phyloP scores from a whole-genome alignment of 2,329 filamentous ascomycete genomes.

The Microsporum canis region DNA sequence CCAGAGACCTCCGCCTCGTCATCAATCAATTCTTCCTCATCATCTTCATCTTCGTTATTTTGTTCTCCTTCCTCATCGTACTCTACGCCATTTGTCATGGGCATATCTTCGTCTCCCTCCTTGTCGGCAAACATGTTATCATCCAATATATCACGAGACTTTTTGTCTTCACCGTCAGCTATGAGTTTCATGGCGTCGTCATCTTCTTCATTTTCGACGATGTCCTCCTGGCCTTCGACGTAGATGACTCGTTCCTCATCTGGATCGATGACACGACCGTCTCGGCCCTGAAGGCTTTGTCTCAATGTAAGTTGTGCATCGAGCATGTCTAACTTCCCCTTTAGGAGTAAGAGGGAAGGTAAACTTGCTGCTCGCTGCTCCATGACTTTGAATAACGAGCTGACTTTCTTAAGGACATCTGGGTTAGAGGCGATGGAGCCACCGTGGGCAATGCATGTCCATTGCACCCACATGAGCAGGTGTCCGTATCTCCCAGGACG shows the following conservation, averaged over 20 bases:
- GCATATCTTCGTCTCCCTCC: constrained; percentile 49
- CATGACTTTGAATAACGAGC: constrained; percentile 72
- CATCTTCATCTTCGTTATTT: constrained; percentile 33
- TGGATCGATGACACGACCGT: constrained; percentile 43
- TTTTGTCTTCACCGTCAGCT: constrained; percentile 42
- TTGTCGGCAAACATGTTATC: constrained; percentile 31
- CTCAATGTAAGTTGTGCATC: constrained; percentile 79
- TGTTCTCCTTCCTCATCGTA: constrained; percentile 36
- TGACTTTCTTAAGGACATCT: constrained; percentile 67
- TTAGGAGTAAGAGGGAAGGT: constrained; percentile 70
- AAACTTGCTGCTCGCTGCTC: constrained; percentile 75
- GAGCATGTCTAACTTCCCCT: constrained; percentile 91
- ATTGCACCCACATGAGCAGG: constrained; percentile 91
- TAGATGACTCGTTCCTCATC: constrained; percentile 65
- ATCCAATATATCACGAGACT: not conserved
- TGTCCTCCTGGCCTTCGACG: constrained; percentile 67
- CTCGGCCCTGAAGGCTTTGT: constrained; percentile 52
- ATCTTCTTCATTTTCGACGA: constrained; percentile 37
- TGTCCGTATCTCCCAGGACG: constrained; percentile 80
- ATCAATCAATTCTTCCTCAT: constrained; percentile 35
- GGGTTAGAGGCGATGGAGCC: constrained; percentile 79
- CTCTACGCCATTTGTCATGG: constrained; percentile 43
- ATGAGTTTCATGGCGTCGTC: constrained; percentile 18
- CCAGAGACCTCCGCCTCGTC: constrained; percentile 35
- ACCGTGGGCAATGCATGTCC: constrained; percentile 84